Evolutionary conservation across 192 early-diverging fungal genomes (phyloP), one percentile per base, ranked within the genome.

Genomic region (Umbelopsis sp.): DNA sequence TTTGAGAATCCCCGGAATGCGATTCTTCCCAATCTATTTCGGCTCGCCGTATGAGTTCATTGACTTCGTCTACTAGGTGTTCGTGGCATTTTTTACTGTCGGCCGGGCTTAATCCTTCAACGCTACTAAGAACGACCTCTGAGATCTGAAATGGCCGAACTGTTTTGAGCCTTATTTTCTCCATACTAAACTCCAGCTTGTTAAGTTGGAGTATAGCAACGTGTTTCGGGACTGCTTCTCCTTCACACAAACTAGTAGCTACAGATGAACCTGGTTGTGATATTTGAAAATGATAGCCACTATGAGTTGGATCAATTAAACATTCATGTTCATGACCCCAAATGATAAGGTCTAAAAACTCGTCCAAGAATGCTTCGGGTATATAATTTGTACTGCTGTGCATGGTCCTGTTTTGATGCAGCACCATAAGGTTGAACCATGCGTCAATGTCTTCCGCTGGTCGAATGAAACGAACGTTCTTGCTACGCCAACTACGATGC

Each of bases 291-390:
- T 61, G 55, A 21, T 86, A 79, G 15, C 84, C 81, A 74, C 89
- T 91, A 69, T 84, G 79, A 51, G 85, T 86, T 1, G 93, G 92
- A 46, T 93, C 89, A 15, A 97, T 90, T 48, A 82, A 78, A 74
- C 95, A 98, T 72, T 98, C 95, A 80, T 98, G 97, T 81, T 98
- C 97, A 73, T 98, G 97, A 6, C 97, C 97, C 97, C 97, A 98
- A 3, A 98, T 64, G 12, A 97, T 82, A 18, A 98, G 70, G 61
- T 98, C 81, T 35, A 98, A 74, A 74, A 94, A 95, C 16, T 82
- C 76, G 50, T 91, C 89, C 27, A 98, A 73, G 70, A 91, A 95
- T n/a, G 84, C 82, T 75, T 95, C 94, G 0, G 95, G 95, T 33
- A 98, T 94, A 76, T 93, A 92, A 82, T 85, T 92, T 48, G 87